Evolutionary conservation across 192 early-diverging fungal species (phyloP).

Genomic region (Podila minutissima): DNA sequence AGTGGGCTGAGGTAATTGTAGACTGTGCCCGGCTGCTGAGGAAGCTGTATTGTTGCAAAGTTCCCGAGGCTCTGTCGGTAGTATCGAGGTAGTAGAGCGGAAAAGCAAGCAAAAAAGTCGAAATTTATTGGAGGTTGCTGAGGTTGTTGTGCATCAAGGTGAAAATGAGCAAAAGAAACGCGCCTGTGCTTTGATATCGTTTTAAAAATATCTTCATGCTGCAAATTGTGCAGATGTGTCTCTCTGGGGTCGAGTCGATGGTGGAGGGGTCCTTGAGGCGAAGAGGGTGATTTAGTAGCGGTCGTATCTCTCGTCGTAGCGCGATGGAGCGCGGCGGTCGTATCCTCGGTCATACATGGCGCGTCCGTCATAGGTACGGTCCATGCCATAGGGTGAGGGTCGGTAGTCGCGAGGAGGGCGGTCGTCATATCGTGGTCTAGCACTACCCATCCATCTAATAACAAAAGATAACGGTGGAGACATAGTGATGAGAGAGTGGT

Average conservation of each 20-base stretch:
- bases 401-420: constrained; percentile 49
- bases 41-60: too few relatives aligned
- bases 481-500: not conserved
- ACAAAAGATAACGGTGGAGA: not conserved
- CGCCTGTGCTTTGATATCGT: too few relatives aligned
- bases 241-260: too few relatives aligned
- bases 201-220: too few relatives aligned
- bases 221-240: not conserved
- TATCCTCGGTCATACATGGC: constrained; percentile 48
- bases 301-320: constrained; percentile 50
- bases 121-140: not conserved
- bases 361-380: constrained; percentile 21
- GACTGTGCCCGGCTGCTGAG: too few relatives aligned
- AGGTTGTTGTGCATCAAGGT: not conserved
- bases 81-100: not conserved
- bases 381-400: constrained; percentile 28
- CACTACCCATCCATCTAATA: constrained; percentile 45
- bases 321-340: constrained; percentile 39
- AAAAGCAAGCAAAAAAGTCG: not conserved
- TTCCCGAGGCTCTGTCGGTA: not conserved
- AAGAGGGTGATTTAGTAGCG: constrained; percentile 25
- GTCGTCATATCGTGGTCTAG: constrained; percentile 44
- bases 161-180: not conserved
- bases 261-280: not conserved
- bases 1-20: too few relatives aligned